Conservation (phyloP, 768 basidiomycete species). For the Russula emetica region DNA sequence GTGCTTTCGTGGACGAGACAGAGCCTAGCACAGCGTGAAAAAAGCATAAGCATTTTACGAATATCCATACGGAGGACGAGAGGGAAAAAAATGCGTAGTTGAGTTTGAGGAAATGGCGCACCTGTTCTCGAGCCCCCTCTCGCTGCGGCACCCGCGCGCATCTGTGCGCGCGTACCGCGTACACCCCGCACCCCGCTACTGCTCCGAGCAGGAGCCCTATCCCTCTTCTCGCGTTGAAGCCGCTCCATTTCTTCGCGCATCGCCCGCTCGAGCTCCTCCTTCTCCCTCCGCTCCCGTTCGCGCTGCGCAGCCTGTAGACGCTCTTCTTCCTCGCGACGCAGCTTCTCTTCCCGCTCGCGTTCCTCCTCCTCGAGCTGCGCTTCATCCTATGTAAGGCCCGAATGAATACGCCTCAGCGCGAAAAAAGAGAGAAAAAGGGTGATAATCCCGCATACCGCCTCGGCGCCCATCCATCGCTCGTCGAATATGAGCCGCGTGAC, state of each 20-base stretch:
- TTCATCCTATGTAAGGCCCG: constrained; percentile 49
- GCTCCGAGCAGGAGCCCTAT: constrained; percentile 31
- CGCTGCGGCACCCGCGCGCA: constrained; percentile 44
- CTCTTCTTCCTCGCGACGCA: constrained; percentile 37
- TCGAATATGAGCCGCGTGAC: constrained; percentile 68
- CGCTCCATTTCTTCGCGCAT: constrained; percentile 43
- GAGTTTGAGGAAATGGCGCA: neutral
- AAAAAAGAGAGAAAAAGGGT: neutral
- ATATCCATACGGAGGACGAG: too few species aligned
- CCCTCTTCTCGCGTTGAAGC: constrained; percentile 45
- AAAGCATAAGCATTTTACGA: too few species aligned
- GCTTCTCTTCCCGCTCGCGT: constrained; percentile 40
- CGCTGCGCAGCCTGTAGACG: constrained; percentile 31
- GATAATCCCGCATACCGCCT: constrained; percentile 45
- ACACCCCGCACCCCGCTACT: constrained; percentile 65
- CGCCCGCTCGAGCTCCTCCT: constrained; percentile 45
- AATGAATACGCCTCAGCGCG: too few species aligned
- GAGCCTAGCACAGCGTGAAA: neutral
- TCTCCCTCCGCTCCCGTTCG: constrained; percentile 49
- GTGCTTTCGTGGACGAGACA: constrained; percentile 5
- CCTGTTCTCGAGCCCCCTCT: constrained; percentile 20
- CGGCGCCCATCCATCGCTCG: constrained; percentile 70
- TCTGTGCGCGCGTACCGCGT: constrained; percentile 64
- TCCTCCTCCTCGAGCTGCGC: constrained; percentile 46
- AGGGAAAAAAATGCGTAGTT: too few species aligned